Evolutionary conservation across 139 green algal genomes (phyloP).

Genomic region (Volvox reticuliferus): DNA sequence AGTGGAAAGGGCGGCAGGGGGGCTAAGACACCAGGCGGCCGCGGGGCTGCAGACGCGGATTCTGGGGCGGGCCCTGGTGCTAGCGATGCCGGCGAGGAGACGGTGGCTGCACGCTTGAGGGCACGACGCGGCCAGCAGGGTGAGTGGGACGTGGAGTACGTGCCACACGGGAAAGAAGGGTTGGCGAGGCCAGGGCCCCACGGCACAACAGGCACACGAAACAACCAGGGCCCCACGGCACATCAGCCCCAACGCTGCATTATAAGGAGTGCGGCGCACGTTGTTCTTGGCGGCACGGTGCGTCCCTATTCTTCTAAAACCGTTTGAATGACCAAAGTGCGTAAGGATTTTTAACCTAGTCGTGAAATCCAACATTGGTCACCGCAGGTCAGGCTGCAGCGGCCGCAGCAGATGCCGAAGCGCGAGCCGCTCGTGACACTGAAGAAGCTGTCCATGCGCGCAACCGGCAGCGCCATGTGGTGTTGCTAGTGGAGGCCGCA

Average conservation of each 20-base stretch:
- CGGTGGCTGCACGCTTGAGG: constrained; percentile 7
- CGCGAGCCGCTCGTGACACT: not conserved
- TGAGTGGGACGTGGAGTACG: constrained; percentile 4
- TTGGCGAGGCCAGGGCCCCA: too few relatives aligned
- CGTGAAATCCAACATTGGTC: too few relatives aligned
- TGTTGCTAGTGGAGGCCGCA: constrained; percentile 38
- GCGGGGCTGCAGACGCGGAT: not conserved
- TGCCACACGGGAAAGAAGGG: too few relatives aligned
- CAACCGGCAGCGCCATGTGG: constrained; percentile 31
- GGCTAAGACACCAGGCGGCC: not conserved
- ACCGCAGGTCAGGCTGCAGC: not conserved
- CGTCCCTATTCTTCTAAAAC: too few relatives aligned
- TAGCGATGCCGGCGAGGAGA: not conserved
- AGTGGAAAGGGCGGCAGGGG: not conserved
- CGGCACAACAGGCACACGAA: too few relatives aligned
- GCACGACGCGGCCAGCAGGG: not conserved
- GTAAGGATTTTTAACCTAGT: too few relatives aligned
- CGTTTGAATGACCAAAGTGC: too few relatives aligned
- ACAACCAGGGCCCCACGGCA: too few relatives aligned
- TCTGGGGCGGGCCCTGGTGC: not conserved
- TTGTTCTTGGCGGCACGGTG: too few relatives aligned
- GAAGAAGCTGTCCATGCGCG: not conserved
- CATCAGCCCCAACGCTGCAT: too few relatives aligned
- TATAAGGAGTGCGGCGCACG: too few relatives aligned
- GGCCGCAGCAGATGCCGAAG: constrained; percentile 19